Conservation (phyloP, 208 protist genomes). For the Crithidia mellificae region DNA sequence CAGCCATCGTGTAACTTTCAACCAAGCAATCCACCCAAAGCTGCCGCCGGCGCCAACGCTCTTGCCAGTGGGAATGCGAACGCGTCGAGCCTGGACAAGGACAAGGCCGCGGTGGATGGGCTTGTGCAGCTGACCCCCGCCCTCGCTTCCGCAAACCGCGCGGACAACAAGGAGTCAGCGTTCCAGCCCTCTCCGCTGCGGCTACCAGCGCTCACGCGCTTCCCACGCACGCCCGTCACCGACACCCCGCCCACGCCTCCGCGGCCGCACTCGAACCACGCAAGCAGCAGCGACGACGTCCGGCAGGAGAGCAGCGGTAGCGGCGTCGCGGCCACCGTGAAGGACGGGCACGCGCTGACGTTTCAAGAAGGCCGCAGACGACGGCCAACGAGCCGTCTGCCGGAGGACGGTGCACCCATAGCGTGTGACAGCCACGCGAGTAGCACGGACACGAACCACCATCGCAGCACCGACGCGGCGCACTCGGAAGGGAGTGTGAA, state of each 20-base stretch:
- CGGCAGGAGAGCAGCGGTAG: conserved; percentile 6
- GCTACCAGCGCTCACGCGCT: conserved; percentile 12
- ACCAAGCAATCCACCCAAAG: background rate
- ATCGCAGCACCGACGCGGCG: background rate
- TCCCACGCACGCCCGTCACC: conserved; percentile 5
- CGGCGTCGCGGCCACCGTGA: background rate
- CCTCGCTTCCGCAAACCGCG: background rate
- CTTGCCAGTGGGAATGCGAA: background rate
- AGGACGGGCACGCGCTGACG: background rate
- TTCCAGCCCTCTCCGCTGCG: conserved; percentile 6
- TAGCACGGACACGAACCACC: conserved; percentile 2
- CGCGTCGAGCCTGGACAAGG: background rate
- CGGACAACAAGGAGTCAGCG: background rate
- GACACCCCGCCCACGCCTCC: background rate
- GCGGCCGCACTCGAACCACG: background rate
- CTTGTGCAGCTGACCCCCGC: background rate
- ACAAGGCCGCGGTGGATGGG: too few species aligned
- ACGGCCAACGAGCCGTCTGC: background rate
- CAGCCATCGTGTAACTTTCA: background rate
- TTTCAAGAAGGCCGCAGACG: background rate
- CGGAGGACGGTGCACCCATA: background rate
- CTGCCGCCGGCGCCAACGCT: too few species aligned
- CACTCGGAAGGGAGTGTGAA: conserved; percentile 10
- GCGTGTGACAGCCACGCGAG: conserved; percentile 8
- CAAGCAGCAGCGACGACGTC: background rate